Evolutionary conservation across 169 alveolate genomes (phyloP).

Genomic region (Eimeria brunetti): DNA sequence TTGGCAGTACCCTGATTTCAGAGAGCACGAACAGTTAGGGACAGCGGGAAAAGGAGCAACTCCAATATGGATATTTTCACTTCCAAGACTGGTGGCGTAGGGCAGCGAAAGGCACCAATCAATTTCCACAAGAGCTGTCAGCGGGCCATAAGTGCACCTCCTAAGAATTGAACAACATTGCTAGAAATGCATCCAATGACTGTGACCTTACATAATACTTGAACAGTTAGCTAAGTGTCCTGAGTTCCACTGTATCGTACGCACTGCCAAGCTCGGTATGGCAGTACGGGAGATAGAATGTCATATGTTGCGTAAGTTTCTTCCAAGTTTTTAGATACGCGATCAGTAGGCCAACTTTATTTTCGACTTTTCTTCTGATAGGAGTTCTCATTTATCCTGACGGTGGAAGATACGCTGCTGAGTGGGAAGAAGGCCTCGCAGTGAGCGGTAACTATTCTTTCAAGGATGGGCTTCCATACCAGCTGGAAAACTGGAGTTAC

Average conservation of each 20-base stretch:
- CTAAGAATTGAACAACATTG: neutral
- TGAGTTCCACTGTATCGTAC: neutral
- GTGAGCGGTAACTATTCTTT: conserved; percentile 59
- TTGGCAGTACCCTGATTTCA: neutral
- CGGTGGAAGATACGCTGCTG: conserved; percentile 89
- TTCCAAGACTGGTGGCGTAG: neutral
- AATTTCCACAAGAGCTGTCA: neutral
- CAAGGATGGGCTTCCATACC: conserved; percentile 70
- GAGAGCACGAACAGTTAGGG: neutral
- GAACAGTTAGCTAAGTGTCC: neutral
- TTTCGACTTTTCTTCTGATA: neutral
- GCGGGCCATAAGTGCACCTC: neutral
- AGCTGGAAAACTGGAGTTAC: conserved; percentile 66
- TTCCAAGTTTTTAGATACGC: neutral
- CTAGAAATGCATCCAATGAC: neutral
- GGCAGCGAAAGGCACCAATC: neutral
- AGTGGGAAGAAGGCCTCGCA: conserved; percentile 90
- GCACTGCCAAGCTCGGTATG: neutral
- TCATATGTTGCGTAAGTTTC: neutral
- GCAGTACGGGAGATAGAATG: neutral
- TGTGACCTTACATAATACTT: neutral
- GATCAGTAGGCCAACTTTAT: neutral
- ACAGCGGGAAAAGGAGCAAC: neutral
- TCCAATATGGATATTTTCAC: neutral
- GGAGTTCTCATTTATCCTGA: conserved; percentile 90